Evolutionary conservation across 2,329 filamentous ascomycete species (phyloP), one percentile per base, ranked within the genome.

Genomic region (Penicillium crustosum): DNA sequence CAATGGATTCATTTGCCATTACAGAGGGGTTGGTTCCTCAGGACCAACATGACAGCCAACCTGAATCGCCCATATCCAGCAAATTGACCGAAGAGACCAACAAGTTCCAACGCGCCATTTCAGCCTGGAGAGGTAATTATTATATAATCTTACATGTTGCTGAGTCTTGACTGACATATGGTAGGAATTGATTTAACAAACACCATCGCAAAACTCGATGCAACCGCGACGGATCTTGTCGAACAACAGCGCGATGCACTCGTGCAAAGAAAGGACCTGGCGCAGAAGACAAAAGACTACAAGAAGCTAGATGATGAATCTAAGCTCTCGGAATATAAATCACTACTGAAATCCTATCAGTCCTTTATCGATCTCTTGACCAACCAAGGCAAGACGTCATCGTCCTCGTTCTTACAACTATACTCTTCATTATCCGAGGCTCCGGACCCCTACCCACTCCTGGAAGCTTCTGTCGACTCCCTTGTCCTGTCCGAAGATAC

Each of bases 281-380:
- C 95, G n/a, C 93, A 97, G 72, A 97, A 97, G 82, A 99, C 94
- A 0, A 99, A 99, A 71, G 93, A 97, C 69, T 99, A 97, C 68
- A 84, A 93, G 60, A 97, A 97, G 75, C 83, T 96, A 12, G 93
- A 97, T 67, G 92, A 99, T 80, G 80, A 89, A 12, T 86, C 85
- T 56, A 99, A 97, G 75, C 78, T 99, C 53, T 81, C 82, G 6
- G 94, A 99, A 75, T 87, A 96, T 79, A 99, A 97, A 77, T 86
- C 86, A 39, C 78, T 99, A 50, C 78, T 99, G 58, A 97, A 96
- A 82, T 92, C 93, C 49, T 99, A 99, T 79, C 94, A 99, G 78
- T 89, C 89, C 52, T 99, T 97, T 72, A 97, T 99, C 74, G 94
- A 99, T 72, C 87, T 96, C 57, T 83, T 99, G 60, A 95, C 94